Base-by-base conservation (phyloP, 306 rosid genomes). In the Astragalus glycyphyllos region DNA sequence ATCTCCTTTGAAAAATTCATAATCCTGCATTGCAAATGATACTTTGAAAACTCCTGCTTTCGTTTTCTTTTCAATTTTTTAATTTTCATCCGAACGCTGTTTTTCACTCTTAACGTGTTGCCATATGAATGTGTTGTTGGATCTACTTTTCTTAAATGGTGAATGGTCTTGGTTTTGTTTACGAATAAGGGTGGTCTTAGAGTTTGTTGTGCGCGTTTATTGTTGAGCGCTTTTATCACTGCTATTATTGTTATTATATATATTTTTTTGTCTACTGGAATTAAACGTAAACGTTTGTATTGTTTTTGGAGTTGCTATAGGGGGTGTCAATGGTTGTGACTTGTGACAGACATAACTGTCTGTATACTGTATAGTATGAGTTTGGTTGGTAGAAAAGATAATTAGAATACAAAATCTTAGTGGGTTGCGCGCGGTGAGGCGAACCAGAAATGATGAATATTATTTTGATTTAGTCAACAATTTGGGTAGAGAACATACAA, bases 131-230 rank as follows among this genome's bases (percentile, higher is more conserved):
- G 65, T 58, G 37, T 8, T 13, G 37, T 57, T 45, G 55, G 60
- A 50, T 74, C 53, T 13, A 7, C 41, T 69, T 10, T 58, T 44
- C 6, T 62, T 35, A 62, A 62, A 20, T 23, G 53, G 53, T 14
- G 54, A 3, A 2, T n/a, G 14, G 14, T 15, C 32, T n/a, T n/a
- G 7, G 66, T 10, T 40, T 61, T 64, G 69, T 23, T 44, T 44
- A 23, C 15, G 55, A 4, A 26, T 45, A 29, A 26, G 55, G 6
- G 0, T 6, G 55, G 4, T n/a, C n/a, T n/a, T n/a, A 23, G 54
- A 20, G 62, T 48, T 78, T 67, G 53, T 11, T 29, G n/a, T 20
- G 51, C 11, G 13, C 3, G 26, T n/a, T n/a, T n/a, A n/a, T n/a
- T n/a, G n/a, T n/a, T n/a, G 32, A 13, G 31, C n/a, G n/a, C n/a